phyloP scores from a whole-genome alignment of 257 asterid genomes.

The Solanum tacnaense region DNA sequence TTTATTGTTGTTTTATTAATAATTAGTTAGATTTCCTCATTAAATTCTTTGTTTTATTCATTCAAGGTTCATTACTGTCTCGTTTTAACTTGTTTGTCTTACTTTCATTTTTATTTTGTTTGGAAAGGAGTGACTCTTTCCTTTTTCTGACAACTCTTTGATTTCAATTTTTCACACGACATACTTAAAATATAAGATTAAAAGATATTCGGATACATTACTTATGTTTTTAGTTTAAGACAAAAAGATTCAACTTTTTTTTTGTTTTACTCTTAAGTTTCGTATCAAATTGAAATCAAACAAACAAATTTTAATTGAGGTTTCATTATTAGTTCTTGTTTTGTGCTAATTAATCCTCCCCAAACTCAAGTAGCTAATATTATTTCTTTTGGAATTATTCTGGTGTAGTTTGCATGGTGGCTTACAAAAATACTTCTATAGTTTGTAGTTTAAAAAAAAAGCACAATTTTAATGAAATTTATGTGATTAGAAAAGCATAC shows the following conservation, averaged over 20 bases:
- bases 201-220: too few species aligned
- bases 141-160: not conserved
- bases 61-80: not conserved
- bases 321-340: not conserved
- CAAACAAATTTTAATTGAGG: rapidly evolving
- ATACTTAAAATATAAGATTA: not conserved
- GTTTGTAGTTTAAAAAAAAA: not conserved
- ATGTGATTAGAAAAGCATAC: not conserved
- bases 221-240: too few species aligned
- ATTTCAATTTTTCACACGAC: not conserved
- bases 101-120: not conserved
- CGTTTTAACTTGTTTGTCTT: not conserved
- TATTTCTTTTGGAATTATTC: not conserved
- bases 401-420: not conserved
- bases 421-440: not conserved
- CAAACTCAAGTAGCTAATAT: not conserved
- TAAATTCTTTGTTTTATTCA: not conserved
- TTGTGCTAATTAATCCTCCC: not conserved
- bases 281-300: too few species aligned
- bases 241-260: too few species aligned
- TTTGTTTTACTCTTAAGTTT: too few species aligned
- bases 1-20: not conserved
- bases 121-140: not conserved
- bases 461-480: not conserved
- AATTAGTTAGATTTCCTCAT: not conserved